A percentile compares a stretch with the other conserved stretches of the same genome.
Conservation (phyloP, 805 yeast genomes). For the Metschnikowia proteae region DNA sequence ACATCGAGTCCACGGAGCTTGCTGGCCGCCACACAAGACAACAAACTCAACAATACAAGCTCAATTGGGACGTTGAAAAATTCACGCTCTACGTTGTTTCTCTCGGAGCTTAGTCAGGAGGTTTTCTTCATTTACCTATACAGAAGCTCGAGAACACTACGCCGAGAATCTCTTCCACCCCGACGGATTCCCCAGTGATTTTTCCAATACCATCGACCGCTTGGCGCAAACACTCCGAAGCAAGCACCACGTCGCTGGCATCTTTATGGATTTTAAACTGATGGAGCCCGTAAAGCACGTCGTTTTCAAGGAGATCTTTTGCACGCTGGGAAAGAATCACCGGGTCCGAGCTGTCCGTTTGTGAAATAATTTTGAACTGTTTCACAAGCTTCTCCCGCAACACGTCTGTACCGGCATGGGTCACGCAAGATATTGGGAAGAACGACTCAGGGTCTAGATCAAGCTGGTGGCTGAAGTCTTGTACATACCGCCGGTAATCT, state of each 20-base stretch:
- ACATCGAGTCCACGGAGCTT: conserved; percentile 19
- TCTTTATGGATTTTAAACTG: conserved; percentile 51
- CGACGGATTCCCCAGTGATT: conserved; percentile 85
- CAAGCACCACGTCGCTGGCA: conserved; percentile 69
- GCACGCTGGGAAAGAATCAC: conserved; percentile 71
- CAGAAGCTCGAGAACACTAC: conserved; percentile 91
- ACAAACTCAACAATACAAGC: conserved; percentile 42
- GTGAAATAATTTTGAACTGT: conserved; percentile 47
- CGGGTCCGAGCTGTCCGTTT: conserved; percentile 56
- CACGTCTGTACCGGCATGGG: conserved; percentile 51
- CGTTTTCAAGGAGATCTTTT: conserved; percentile 67
- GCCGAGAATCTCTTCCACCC: conserved; percentile 86
- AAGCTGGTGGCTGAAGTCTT: conserved; percentile 12
- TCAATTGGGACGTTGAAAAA: conserved; percentile 45
- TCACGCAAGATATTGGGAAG: conserved; percentile 55
- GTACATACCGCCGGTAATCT: conserved; percentile 3
- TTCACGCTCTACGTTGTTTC: conserved; percentile 32
- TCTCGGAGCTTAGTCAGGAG: conserved; percentile 8
- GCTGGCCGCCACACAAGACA: conserved; percentile 45
- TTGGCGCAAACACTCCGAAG: conserved; percentile 67
- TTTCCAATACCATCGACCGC: conserved; percentile 87
- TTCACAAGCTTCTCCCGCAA: conserved; percentile 42
- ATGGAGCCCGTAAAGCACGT: conserved; percentile 72
- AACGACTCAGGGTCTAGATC: conserved; percentile 15
- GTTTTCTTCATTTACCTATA: conserved; percentile 65